Percentiles rank a stretch among this genome's conserved stretches.
These are phyloP conservation scores for Neonectria ditissima DNA, from an alignment of 2,329 filamentous ascomycete genomes.

Conservation along the genomic window DNA sequence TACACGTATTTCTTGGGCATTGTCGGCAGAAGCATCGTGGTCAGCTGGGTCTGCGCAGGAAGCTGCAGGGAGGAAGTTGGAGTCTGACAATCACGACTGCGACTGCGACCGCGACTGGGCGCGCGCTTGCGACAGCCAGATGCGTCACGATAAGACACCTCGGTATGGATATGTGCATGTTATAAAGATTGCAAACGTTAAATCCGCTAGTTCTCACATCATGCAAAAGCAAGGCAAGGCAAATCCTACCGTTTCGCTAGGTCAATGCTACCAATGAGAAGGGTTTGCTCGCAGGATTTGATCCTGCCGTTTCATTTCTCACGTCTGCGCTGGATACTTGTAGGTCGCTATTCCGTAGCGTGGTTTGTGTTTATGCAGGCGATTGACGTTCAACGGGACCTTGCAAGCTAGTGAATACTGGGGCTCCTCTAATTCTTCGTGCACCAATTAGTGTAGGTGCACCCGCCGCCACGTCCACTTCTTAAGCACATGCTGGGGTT, in stretches of 20 bases:
- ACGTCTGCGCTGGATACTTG: too few species aligned
- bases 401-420: too few species aligned
- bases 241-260: background rate
- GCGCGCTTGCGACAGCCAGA: background rate
- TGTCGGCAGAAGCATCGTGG: background rate
- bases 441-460: too few species aligned
- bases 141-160: background rate
- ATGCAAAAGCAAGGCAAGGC: too few species aligned
- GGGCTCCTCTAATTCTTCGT: too few species aligned
- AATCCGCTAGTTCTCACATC: background rate
- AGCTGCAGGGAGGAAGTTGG: background rate
- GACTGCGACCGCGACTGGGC: too few species aligned
- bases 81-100: background rate
- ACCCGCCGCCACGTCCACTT: too few species aligned
- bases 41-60: background rate
- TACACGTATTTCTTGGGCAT: constrained; percentile 2
- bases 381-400: too few species aligned
- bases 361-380: too few species aligned
- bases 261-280: background rate
- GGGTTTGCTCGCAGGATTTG: background rate
- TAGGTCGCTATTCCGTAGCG: too few species aligned
- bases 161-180: background rate
- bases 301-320: background rate
- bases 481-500: too few species aligned
- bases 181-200: background rate